Base-by-base conservation (phyloP, 768 basidiomycete genomes). In the Serpula lacrymans region DNA sequence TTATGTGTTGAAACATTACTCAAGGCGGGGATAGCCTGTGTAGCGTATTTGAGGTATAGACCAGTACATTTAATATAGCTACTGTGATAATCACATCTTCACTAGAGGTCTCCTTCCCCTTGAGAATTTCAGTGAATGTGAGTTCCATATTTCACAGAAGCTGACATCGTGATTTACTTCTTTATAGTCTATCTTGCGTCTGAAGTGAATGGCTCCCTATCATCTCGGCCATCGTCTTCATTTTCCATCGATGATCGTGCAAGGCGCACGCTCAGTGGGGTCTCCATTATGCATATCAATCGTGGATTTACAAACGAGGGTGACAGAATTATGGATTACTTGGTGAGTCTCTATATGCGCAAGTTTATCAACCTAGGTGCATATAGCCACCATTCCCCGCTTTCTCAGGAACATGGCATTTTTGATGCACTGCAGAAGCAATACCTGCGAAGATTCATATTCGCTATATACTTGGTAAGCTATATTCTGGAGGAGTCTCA, bases 361-460 rank as follows among this genome's bases (percentile, higher is more conserved):
- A 6, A 17, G 29, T 34, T 36, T 30, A 29, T 32, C 34, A 27
- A 39, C 42, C 30, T 5, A 26, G 6, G 17, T 32, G 25, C 39
- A 34, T 45, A 47, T 33, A 49, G 34, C 10, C 25, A 33, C 13
- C 6, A 29, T 14, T 16, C 4, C 42, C 25, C 6, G 23, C 13
- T 39, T 26, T 46, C 9, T 13, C 39, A 92, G 90, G 90, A 94
- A 63, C 68, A 78, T 42, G 91, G 91, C 0, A 88, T 92, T 30
- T 90, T 88, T 48, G 85, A 93, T 45, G 91, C 91, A 0, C 64
- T 94, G 24, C 77, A 88, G 54, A 89, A 84, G 54, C 82, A 81
- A 48, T 94, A 90, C 62, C 75, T 94, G 33, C 80, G 78, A 34
- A 88, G 84, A 52, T 89, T 90, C 59, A 82, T 91, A 38, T 88